Base-by-base conservation (phyloP, 306 rosid species). In the Inga laurina region DNA sequence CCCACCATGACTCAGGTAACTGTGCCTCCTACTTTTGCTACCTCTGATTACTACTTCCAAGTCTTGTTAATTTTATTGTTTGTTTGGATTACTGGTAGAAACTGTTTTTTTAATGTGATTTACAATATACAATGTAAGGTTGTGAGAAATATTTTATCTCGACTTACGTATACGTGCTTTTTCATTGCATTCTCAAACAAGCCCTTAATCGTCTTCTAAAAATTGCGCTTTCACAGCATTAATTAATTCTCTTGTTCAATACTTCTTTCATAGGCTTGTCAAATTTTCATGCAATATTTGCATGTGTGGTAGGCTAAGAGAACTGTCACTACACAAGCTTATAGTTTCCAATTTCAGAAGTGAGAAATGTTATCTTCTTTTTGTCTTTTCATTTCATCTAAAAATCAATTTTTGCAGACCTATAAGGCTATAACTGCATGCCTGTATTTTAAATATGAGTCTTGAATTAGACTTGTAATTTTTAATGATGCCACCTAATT, bases 1-100 rank as follows among this genome's bases (percentile, higher is more conserved):
- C 99, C 99, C 39, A 86, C 90, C 84, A 92, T 94, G 91, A 89
- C 71, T 16, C 88, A 94, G 98, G 99, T 97, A 91, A 21, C 54
- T 81, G 5, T 16, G 2, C 21, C 70, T 65, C 3, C 5, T 32
- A 30, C 70, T 12, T 27, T 4, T 24, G 16, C 37, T 12, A 12
- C 43, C 1, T 32, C 9, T 13, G 43, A 64, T 21, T 22, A 3
- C 32, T 61, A 14, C 54, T 49, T 27, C 5, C 19, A 12, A 64
- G 69, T 64, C 12, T 62, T 30, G 19, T 27, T 64, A 30, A 2
- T 12, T 27, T 0, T 27, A 27, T 0, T 27, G 27, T 0, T 27
- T 27, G 27, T 27, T 27, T 27, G 30, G 30, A 27, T 27, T 27
- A 27, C 1, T 27, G 30, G 1, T 27, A 27, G 30, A 27, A 27